Base-by-base conservation (phyloP, 1,284 basidiomycete species). In the Apiotrichum gamsii region DNA sequence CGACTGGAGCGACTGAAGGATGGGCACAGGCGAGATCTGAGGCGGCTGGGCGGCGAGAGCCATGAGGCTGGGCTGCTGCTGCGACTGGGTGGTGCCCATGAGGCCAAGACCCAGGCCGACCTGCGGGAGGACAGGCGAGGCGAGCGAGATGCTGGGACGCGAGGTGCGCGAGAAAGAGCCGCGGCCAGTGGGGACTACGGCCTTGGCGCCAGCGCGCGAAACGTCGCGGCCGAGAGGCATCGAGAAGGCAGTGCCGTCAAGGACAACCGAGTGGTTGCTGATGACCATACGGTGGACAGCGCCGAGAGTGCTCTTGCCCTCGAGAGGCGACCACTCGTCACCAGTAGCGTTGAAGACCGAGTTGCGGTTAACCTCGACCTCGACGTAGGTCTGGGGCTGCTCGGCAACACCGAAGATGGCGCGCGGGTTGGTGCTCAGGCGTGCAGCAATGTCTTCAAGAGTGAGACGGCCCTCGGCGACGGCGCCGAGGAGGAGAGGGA, bases 371-470 rank as follows among this genome's bases (percentile, higher is more conserved):
- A 93, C 77, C 57, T 95, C 89, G 36, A 97, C 87, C 67, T 99
- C 95, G 39, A 97, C 88, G 60, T 85, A 86, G 2, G 91, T 91
- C 56, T 90, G 80, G 8, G 81, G 65, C 66, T 90, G 89, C 48
- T 93, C 88, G 2, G 88, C 83, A 13, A 98, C 78, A 37, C 85
- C 84, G 63, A 98, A 97, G 67, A 99, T 96, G 43, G 82, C 79
- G 43, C 88, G 80, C 5, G 94, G 94, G 72, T 95, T 96, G 63
- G 94, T 90, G 70, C 90, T 83, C 30, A 97, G 72, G 47, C 90
- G 83, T 16, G 76, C 64, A 18, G 82, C 80, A 58, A 99, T 84
- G 67, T 89, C 88, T 32, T 90, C 82, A 45, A 97, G 76, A 0
- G 85, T 87, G 29, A 98, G 76, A 28, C 82, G 82, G 30, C 87